Evolutionary conservation across 371 early-diverging fungal genomes (phyloP), one percentile per base, ranked within the genome.

Genomic region (Saksenaea vasiformis): DNA sequence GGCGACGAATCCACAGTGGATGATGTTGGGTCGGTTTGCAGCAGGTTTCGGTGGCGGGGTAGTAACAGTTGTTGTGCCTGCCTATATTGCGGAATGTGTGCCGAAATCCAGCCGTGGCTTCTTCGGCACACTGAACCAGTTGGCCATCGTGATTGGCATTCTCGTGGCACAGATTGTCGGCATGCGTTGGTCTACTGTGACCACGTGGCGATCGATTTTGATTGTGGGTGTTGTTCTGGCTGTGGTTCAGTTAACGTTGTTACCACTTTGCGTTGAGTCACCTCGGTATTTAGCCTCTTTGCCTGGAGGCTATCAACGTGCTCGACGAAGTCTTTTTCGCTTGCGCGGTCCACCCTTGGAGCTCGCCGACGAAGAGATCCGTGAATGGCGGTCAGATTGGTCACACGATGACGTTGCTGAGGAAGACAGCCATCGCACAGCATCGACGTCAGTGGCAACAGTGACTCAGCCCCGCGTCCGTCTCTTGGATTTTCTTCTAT

Each of bases 41-140:
- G 82, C 87, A 53, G 99, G 99, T 9, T 34, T 97, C 26, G 97
- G 91, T 5, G 83, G 87, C 37, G 98, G 98, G 3, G 78, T 87
- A 4, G 87, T 89, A 1, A 90, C 93, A 5, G 94, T 92, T 27
- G 87, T 92, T 26, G 91, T 93, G 0, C 96, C 98, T 9, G 77
- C 90, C 47, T 98, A 96, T 69, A 76, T 98, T 41, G 81, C 90
- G 9, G 95, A 96, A 67, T 86, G 98, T 54, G 88, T 95, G 13
- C 92, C 97, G 0, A 72, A 81, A 19, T 72, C 80, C 3, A 72
- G 74, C 17, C 84, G 95, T 5, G 98, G 98, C 1, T 78, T 87
- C 22, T 85, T 92, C 56, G 92, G 91, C 27, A 78, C 89, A n/a
- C 76, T 91, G 56, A 94, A 94, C 74, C 96, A 96, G 72, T 65